Base-by-base conservation (phyloP, 2,329 filamentous ascomycete genomes). In the Zymoseptoria ardabiliae region DNA sequence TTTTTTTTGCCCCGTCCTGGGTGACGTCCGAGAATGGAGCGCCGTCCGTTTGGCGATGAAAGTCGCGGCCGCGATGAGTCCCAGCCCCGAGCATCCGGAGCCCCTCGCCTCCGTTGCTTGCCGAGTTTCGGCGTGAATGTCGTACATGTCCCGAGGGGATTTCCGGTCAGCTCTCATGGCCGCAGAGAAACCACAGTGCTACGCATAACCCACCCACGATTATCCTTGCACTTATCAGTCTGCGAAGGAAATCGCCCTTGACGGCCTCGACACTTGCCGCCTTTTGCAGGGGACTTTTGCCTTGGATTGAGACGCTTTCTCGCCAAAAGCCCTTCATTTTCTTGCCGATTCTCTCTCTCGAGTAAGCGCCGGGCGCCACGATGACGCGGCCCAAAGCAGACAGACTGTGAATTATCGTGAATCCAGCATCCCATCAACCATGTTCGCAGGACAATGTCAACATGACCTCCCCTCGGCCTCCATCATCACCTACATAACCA, bases 1-100 rank as follows among this genome's bases (percentile, higher is more conserved):
- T n/a, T n/a, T n/a, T n/a, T n/a, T n/a, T n/a, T n/a, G n/a, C n/a
- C n/a, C 81, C 81, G 54, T 76, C 74, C n/a, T 73, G 70, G 50
- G 72, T 78, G 68, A 84, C 76, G 67, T 84, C 81, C 35, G 78
- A 77, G 64, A 84, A 83, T 2, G 80, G 78, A n/a, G 80, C 76
- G 10, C 81, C 81, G 63, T 84, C 81, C 35, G 76, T 76, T 64
- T 84, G 81, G 79, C 79, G 51, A 80, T 75, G 57, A 84, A 84
- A 82, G 61, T 84, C 81, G 21, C 81, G 79, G 23, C 80, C 80
- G 50, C 78, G 75, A 70, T 17, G 79, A 77, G 0, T 79, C 81
- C 81, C 81, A 81, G 82, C 5, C 81, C 81, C 81, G n/a, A 83
- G 0, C 78, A 81, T 2, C 74, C 76, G 17, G 75, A 77, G 7